Base-by-base conservation (phyloP, 176 grass and related monocot species). In the Oryza australiensis region DNA sequence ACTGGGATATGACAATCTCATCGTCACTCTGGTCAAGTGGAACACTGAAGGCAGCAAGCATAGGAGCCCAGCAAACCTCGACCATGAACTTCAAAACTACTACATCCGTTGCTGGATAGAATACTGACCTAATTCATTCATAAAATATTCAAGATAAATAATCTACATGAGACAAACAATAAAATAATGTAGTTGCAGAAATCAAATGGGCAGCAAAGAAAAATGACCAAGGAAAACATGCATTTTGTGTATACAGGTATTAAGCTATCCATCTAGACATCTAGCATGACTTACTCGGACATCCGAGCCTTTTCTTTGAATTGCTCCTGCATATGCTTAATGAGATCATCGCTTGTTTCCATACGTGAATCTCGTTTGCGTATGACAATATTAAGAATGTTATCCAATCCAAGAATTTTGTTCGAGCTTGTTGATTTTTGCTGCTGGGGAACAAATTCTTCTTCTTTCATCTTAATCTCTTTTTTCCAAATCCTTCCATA, bases 401-500 rank as follows among this genome's bases (percentile, higher is more conserved):
- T 99, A 84, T 99, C 96, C 78, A 99, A 86, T 37, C 96, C 96
- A 82, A 99, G 91, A 85, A 99, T 95, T 91, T 84, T 95, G 75
- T 95, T 99, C 75, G 96, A 90, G 79, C 77, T 89, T 82, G 85
- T 90, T 71, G 93, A 89, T 78, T 95, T 89, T 73, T 91, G 86
- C 55, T 95, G 91, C 64, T 99, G 93, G 66, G 85, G 93, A 75
- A 94, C 93, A 73, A 95, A 92, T 70, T 91, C 85, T 46, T 95
- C 96, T 86, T 94, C 96, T 85, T 99, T 99, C 96, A 99, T 95
- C 85, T 95, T 99, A 73, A 99, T 99, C 87, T 99, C 96, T 57
- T 95, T 92, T 84, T 90, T 95, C 62, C 90, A 82, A 76, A 99
- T 95, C 83, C 96, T 99, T 86, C 76, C 89, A 83, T 94, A 99